A percentile compares a stretch with the other conserved stretches of the same genome.
These are phyloP conservation scores for Trichoderma atroviride DNA, from an alignment of 2,329 filamentous ascomycete species.

Conservation along the genomic window DNA sequence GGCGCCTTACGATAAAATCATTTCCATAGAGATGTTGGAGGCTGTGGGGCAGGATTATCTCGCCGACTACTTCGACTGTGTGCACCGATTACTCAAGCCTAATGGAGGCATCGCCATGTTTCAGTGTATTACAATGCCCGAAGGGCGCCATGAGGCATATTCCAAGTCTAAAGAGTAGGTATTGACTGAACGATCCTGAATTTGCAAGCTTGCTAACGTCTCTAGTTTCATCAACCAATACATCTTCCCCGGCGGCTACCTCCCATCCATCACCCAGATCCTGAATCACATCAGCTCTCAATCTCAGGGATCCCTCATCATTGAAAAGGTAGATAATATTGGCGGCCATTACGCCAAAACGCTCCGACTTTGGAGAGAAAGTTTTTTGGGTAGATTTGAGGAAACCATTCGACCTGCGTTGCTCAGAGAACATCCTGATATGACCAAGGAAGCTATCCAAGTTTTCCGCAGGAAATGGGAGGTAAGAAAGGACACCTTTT, in stretches of 20 bases:
- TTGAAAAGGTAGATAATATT: conserved; percentile 71
- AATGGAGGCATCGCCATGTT: conserved; percentile 71
- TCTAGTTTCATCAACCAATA: conserved; percentile 1
- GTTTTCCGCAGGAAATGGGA: conserved; percentile 74
- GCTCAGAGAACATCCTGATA: conserved; percentile 57
- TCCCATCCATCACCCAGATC: conserved; percentile 62
- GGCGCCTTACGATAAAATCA: background rate
- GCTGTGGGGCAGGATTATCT: conserved; percentile 62
- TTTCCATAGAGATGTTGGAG: conserved; percentile 38
- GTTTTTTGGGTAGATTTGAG: conserved; percentile 47
- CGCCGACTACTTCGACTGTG: conserved; percentile 65
- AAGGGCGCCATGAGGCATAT: conserved; percentile 43
- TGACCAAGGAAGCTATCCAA: conserved; percentile 64
- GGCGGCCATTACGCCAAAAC: conserved; percentile 74
- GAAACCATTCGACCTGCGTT: conserved; percentile 50
- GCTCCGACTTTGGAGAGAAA: conserved; percentile 67
- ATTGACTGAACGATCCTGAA: conserved; percentile 55
- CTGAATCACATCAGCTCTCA: conserved; percentile 62
- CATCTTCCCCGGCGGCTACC: conserved; percentile 72
- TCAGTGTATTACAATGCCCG: conserved; percentile 78
- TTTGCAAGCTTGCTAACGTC: conserved; percentile 28
- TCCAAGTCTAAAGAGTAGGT: background rate
- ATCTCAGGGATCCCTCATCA: conserved; percentile 63
- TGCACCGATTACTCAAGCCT: conserved; percentile 65
- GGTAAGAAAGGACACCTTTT: conserved; percentile 41